Evolutionary conservation across 805 yeast genomes (phyloP), one percentile per base, ranked within the genome.

Genomic region (Monosporozyma siamensis): DNA sequence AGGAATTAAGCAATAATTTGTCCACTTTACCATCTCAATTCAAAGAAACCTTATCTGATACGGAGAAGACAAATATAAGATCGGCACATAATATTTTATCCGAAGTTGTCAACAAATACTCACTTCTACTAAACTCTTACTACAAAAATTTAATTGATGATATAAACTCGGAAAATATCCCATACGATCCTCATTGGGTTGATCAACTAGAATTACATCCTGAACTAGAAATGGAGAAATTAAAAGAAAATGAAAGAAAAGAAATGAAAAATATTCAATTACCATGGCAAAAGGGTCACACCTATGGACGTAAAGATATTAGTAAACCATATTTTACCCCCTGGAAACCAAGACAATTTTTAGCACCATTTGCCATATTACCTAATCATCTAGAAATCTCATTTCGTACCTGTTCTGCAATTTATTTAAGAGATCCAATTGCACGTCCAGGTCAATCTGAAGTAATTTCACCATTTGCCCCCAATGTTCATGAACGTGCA

Each of bases 361-460:
- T 92, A 49, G 89, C 95, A 2, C 94, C 95, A 38, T 85, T 88
- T 65, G 92, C 97, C 10, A 75, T 92, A 46, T 72, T 86, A 55
- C 98, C 98, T 23, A 80, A 84, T 48, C 97, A 92, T 64, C 69
- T 92, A 42, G 97, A 92, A 67, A 69, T 92, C 36, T 84, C 95
- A 18, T 90, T 85, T 64, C 75, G 76, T 48, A 87, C 97, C 4
- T 90, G 97, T 61, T 96, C 89, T 62, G 97, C 96, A 4, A 83
- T 92, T n/a, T 92, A 90, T 64, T 67, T 92, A 63, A 82, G 97
- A 66, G 95, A 92, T 63, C 98, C 98, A 12, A 88, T 92, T 39
- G 95, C 97, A 11, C 78, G 97, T 63, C 96, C 97, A 6, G 97
- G 96, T 44, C 89, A 85, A 59, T 83, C 95, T 25, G 98, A 92